Conservation (phyloP, 2,329 filamentous ascomycete species). For the Lachnum nothofagi region DNA sequence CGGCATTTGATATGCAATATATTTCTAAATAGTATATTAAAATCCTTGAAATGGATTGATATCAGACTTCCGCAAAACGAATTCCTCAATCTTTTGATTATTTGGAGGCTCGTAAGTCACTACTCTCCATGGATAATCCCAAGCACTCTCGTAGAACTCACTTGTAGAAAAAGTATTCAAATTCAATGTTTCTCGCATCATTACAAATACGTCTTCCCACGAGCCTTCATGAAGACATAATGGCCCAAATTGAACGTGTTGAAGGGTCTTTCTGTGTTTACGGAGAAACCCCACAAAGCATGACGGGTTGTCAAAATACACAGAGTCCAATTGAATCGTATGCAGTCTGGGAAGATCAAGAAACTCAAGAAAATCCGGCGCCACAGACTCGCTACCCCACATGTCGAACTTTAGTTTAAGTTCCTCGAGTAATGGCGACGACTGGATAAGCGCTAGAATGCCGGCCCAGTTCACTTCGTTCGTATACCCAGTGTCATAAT, state of each 20-base stretch:
- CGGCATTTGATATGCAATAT: too few species aligned
- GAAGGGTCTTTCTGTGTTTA: neutral
- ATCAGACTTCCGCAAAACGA: too few species aligned
- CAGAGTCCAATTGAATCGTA: neutral
- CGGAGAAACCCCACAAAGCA: neutral
- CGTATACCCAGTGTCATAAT: neutral
- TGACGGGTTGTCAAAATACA: neutral
- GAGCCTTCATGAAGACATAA: neutral
- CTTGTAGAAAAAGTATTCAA: too few species aligned
- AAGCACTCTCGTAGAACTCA: too few species aligned
- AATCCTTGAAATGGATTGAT: too few species aligned
- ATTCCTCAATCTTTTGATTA: too few species aligned
- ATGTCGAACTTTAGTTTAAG: neutral
- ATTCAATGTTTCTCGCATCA: too few species aligned
- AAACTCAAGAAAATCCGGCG: neutral
- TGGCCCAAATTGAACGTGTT: neutral
- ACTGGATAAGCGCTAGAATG: slow-evolving; percentile 33
- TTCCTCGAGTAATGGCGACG: slow-evolving; percentile 48
- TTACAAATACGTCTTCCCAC: neutral
- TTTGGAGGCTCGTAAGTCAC: too few species aligned
- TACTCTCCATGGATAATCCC: too few species aligned
- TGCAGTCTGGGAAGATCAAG: neutral
- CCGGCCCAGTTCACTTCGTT: neutral
- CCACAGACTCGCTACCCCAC: neutral
- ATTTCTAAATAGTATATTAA: too few species aligned